These are phyloP conservation scores for Nectriaceae sp. DNA, from an alignment of 2,329 filamentous ascomycete genomes.

Conservation along the genomic window DNA sequence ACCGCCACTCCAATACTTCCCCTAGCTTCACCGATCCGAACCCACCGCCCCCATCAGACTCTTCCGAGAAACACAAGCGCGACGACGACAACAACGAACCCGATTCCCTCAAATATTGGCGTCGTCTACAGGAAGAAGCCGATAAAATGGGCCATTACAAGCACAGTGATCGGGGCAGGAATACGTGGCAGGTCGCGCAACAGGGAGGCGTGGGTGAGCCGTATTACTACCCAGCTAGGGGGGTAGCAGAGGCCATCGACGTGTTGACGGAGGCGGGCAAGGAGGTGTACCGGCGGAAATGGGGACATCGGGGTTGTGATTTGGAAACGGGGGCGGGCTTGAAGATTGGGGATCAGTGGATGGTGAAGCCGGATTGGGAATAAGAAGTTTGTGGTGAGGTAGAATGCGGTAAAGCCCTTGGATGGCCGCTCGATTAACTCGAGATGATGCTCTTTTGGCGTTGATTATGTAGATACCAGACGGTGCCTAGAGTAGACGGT, in stretches of 20 bases:
- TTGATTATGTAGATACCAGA: no score
- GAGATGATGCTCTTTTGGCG: no score
- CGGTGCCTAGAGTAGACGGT: no score
- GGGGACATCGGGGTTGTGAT: conserved; percentile 48
- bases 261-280: conserved; percentile 48
- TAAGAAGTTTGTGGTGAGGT: conserved; percentile 1
- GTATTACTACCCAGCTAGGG: conserved; percentile 51
- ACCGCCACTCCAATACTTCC: conserved; percentile 41
- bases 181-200: conserved; percentile 56
- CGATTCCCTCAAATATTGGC: conserved; percentile 15
- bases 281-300: conserved; percentile 45
- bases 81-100: conserved; percentile 4
- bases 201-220: conserved; percentile 54
- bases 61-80: conserved; percentile 11
- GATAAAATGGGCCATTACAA: conserved; percentile 45
- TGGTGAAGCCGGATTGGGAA: conserved; percentile 44
- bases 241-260: conserved; percentile 45
- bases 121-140: conserved; percentile 22
- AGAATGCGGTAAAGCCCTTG: not conserved
- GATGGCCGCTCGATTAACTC: no score
- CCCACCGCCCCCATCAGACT: conserved; percentile 28
- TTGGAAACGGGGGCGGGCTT: conserved; percentile 38
- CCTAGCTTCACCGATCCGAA: conserved; percentile 41
- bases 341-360: conserved; percentile 47
- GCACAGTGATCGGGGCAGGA: conserved; percentile 41